phyloP scores from a whole-genome alignment of 768 basidiomycete species.

The Roridomyces roridus region DNA sequence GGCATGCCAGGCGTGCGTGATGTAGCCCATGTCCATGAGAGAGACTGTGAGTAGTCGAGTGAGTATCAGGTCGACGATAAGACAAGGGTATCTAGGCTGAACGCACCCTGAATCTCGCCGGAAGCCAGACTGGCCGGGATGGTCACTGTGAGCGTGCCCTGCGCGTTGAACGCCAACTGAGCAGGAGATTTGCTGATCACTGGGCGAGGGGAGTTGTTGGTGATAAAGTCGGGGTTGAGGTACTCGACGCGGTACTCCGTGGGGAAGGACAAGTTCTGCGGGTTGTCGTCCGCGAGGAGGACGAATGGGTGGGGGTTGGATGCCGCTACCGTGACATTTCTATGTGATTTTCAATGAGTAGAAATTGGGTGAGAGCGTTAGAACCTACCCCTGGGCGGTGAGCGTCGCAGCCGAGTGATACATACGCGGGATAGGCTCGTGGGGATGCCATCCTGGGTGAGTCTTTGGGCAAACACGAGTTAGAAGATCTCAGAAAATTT shows the following conservation, averaged over 20 bases:
- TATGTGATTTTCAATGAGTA: constrained; percentile 19
- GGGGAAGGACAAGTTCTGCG: constrained; percentile 1
- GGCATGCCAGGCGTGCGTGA: constrained; percentile 40
- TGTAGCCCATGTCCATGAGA: constrained; percentile 40
- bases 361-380: too few relatives aligned
- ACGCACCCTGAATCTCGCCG: constrained; percentile 18
- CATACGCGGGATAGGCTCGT: constrained; percentile 54
- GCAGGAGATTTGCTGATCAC: constrained; percentile 27
- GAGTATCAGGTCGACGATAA: too few relatives aligned
- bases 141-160: constrained; percentile 37
- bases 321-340: constrained; percentile 58
- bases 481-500: too few relatives aligned
- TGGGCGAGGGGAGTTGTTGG: constrained; percentile 18
- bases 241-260: constrained; percentile 34
- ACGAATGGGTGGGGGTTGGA: constrained; percentile 58
- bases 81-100: neutral
- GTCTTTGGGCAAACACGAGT: too few relatives aligned
- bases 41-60: constrained; percentile 25
- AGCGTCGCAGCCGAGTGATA: constrained; percentile 64
- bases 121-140: constrained; percentile 29
- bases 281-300: constrained; percentile 36
- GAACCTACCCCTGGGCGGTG: constrained; percentile 48
- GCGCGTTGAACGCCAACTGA: constrained; percentile 35
- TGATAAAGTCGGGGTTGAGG: constrained; percentile 38
- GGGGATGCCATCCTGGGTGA: constrained; percentile 49